Evolutionary conservation across 129 eudicot species (phyloP).

Genomic region (Pulicaria dysenterica): DNA sequence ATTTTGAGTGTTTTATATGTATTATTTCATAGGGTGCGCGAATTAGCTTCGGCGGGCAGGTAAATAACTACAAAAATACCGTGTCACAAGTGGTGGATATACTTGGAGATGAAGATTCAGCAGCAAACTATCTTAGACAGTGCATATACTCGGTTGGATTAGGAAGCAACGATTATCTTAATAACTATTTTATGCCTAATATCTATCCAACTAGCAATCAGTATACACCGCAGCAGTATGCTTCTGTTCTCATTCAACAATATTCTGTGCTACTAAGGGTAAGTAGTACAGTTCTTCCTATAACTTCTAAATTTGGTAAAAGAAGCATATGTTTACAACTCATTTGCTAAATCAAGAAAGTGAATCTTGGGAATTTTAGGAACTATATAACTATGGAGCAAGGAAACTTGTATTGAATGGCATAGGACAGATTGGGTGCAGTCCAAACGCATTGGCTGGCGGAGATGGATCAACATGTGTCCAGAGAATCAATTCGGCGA

Average conservation of each 20-base stretch:
- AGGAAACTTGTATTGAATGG: slow-evolving; percentile 76
- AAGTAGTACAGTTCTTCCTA: slow-evolving; percentile 7
- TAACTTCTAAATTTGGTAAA: too few species aligned
- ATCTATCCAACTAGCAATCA: slow-evolving; percentile 61
- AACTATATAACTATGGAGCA: slow-evolving; percentile 76
- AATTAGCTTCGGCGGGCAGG: slow-evolving; percentile 73
- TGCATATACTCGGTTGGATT: slow-evolving; percentile 78
- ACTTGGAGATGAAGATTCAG: slow-evolving; percentile 77
- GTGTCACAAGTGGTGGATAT: slow-evolving; percentile 76
- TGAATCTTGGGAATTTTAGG: slow-evolving; percentile 33
- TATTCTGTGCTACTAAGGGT: slow-evolving; percentile 67
- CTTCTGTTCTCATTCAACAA: slow-evolving; percentile 68
- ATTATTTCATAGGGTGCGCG: slow-evolving; percentile 56
- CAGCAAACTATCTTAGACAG: slow-evolving; percentile 76
- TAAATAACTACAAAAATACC: slow-evolving; percentile 76
- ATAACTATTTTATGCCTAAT: slow-evolving; percentile 92
- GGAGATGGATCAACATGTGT: slow-evolving; percentile 76
- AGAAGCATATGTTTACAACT: too few species aligned
- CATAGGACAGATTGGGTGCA: slow-evolving; percentile 93
- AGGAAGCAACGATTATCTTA: slow-evolving; percentile 96
- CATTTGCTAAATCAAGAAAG: too few species aligned
- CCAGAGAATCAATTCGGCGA: slow-evolving; percentile 56
- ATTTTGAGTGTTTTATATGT: background rate
- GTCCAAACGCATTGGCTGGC: slow-evolving; percentile 87
- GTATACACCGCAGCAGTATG: slow-evolving; percentile 70